Evolutionary conservation across 192 early-diverging fungal species (phyloP), one percentile per base, ranked within the genome.

Genomic region (Dissophora ornata): DNA sequence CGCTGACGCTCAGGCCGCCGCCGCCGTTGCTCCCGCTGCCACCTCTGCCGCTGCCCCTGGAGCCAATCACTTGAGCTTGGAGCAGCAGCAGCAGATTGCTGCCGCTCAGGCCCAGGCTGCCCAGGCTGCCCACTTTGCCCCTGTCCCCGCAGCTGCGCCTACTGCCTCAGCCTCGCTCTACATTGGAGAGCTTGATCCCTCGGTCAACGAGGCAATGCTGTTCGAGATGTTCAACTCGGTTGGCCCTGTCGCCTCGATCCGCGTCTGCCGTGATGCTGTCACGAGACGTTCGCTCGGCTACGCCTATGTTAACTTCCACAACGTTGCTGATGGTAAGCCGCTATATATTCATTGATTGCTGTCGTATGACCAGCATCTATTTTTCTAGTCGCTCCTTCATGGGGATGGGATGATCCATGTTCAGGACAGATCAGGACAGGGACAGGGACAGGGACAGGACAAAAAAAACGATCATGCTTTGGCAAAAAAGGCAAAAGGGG

Each of bases 231-330:
- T 99, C 86, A 95, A 94, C 85, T 88, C 92, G 81, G 73, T 96
- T 57, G 96, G 96, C 33, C 94, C 96, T 28, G 96, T 99, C 61
- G 93, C 96, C 54, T 93, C 91, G 62, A 97, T 99, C 74, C 94
- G 97, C 80, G 96, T 99, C 42, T 99, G 97, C 84, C 87, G 97
- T 71, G 97, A 99, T 79, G 92, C 95, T 41, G 93, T 98, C 59
- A 99, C 97, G 58, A 91, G 97, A 52, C 93, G 95, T 77, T 92
- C 90, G 64, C 84, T 99, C 67, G 96, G 97, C 40, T 99, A 99
- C 79, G 95, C 94, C 56, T 99, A 99, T 85, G 96, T 99, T 71
- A 99, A 99, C 91, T 99, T 91, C 87, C 93, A 95, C 84, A 93
- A 92, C 80, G 84, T 88, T 25, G 79, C 87, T 33, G 96, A 99